Percentiles rank a stretch among this genome's conserved stretches.
Evolutionary conservation across 352 stramenopile species (phyloP).

Genomic region (Phytophthora macrochlamydospora): DNA sequence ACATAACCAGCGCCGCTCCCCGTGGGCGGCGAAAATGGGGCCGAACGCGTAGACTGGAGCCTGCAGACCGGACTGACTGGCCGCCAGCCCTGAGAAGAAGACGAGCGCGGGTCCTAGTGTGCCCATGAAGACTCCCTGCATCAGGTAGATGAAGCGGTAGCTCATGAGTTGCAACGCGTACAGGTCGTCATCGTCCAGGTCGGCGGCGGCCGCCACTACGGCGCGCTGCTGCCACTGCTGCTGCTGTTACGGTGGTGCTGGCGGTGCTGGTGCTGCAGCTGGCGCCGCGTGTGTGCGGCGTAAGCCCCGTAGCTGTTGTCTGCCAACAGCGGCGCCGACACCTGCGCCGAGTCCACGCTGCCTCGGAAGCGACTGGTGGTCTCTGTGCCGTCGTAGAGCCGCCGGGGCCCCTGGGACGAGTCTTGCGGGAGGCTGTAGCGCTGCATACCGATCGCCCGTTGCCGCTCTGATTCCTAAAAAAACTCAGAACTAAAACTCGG

Average conservation of each 20-base stretch:
- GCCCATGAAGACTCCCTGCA: slow-evolving; percentile 71
- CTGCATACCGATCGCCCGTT: slow-evolving; percentile 14
- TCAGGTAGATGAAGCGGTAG: slow-evolving; percentile 71
- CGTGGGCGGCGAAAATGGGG: slow-evolving; percentile 76
- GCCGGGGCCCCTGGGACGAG: slow-evolving; percentile 21
- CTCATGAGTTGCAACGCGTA: slow-evolving; percentile 68
- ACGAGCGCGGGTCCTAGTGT: slow-evolving; percentile 65
- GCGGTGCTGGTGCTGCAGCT: slow-evolving; percentile 29
- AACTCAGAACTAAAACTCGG: no score
- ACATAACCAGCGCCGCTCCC: slow-evolving; percentile 75
- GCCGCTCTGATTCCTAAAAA: no score
- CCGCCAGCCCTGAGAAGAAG: slow-evolving; percentile 65
- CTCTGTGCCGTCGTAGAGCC: slow-evolving; percentile 28
- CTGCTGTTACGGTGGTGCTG: slow-evolving; percentile 34
- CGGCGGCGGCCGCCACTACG: slow-evolving; percentile 14
- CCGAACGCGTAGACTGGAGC: slow-evolving; percentile 72
- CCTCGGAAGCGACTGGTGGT: slow-evolving; percentile 23
- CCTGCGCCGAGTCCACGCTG: slow-evolving; percentile 7
- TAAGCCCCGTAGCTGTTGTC: slow-evolving; percentile 27
- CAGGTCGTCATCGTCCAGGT: slow-evolving; percentile 45
- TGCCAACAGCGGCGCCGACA: slow-evolving; percentile 8
- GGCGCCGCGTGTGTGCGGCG: slow-evolving; percentile 25
- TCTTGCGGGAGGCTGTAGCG: slow-evolving; percentile 26
- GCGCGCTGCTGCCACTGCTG: slow-evolving; percentile 31
- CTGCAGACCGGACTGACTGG: slow-evolving; percentile 37